phyloP scores from a whole-genome alignment of 2,329 filamentous ascomycete species.

The Alternaria atra region DNA sequence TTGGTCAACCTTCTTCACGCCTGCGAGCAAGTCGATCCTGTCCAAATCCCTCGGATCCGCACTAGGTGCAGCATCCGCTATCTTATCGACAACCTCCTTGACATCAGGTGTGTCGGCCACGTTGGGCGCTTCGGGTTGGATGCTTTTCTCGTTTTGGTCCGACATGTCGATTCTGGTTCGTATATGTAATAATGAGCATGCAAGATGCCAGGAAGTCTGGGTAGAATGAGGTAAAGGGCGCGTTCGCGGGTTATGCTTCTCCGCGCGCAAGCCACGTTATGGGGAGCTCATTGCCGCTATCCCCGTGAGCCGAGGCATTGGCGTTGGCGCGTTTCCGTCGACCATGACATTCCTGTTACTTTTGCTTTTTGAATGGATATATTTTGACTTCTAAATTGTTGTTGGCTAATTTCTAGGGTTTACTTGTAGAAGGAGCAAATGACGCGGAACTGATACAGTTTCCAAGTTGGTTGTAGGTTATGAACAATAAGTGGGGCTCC shows the following conservation, averaged over 20 bases:
- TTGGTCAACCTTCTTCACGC: conserved; percentile 49
- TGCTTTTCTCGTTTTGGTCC: conserved; percentile 40
- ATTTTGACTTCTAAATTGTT: background rate
- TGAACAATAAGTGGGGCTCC: background rate
- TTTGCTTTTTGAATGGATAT: background rate
- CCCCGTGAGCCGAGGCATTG: conserved; percentile 27
- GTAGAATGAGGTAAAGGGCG: conserved; percentile 23
- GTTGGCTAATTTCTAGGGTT: background rate
- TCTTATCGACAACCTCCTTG: conserved; percentile 39
- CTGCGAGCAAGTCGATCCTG: conserved; percentile 33
- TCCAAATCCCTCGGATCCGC: conserved; percentile 24
- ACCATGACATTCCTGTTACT: too few relatives aligned
- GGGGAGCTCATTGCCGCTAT: conserved; percentile 4
- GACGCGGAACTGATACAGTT: background rate
- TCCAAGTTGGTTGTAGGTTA: background rate
- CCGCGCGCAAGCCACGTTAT: conserved; percentile 16
- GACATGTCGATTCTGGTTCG: conserved; percentile 38
- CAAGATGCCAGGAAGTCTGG: conserved; percentile 21
- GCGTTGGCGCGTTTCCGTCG: background rate
- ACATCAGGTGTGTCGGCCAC: conserved; percentile 22
- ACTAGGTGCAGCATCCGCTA: conserved; percentile 26
- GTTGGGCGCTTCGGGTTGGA: conserved; percentile 48
- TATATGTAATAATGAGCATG: conserved; percentile 12
- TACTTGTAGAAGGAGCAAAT: background rate
- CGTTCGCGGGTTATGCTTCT: conserved; percentile 23